A percentile compares a stretch with the other conserved stretches of the same genome.
Evolutionary conservation across 1,284 basidiomycete species (phyloP).

Genomic region (Mycocalia duriaeana): DNA sequence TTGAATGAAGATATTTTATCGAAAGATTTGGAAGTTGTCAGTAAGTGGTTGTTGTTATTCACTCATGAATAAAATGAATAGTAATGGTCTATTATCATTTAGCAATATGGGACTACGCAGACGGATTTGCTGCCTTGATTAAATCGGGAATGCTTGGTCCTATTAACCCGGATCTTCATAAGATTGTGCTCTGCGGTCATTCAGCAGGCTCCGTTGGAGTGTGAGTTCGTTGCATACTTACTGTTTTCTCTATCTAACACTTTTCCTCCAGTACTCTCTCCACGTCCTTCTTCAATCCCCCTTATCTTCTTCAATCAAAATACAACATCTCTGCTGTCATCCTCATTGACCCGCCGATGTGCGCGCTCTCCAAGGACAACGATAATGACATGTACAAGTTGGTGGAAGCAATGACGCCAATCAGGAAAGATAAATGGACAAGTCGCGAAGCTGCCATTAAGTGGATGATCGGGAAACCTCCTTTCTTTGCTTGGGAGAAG

Average conservation of each 20-base stretch:
- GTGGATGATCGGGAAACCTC: neutral
- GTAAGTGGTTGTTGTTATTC: too few relatives aligned
- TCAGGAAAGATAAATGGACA: neutral
- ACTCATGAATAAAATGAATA: neutral
- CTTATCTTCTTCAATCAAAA: too few relatives aligned
- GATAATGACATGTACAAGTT: neutral
- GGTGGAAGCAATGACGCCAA: neutral
- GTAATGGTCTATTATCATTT: too few relatives aligned
- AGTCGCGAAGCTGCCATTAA: neutral
- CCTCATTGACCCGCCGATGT: too few relatives aligned
- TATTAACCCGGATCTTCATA: neutral
- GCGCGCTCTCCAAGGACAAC: too few relatives aligned
- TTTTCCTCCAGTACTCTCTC: neutral
- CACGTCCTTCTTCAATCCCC: neutral
- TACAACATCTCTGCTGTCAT: neutral
- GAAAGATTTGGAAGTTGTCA: too few relatives aligned
- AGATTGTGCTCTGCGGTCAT: neutral
- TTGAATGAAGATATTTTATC: neutral
- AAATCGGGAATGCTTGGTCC: neutral
- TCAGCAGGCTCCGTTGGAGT: neutral
- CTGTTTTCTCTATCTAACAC: too few relatives aligned
- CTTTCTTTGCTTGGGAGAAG: neutral
- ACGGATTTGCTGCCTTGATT: neutral
- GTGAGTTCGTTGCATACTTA: too few relatives aligned
- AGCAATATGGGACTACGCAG: neutral